Conservation (phyloP, 2,329 filamentous ascomycete species). For the Fusarium sublunatum region DNA sequence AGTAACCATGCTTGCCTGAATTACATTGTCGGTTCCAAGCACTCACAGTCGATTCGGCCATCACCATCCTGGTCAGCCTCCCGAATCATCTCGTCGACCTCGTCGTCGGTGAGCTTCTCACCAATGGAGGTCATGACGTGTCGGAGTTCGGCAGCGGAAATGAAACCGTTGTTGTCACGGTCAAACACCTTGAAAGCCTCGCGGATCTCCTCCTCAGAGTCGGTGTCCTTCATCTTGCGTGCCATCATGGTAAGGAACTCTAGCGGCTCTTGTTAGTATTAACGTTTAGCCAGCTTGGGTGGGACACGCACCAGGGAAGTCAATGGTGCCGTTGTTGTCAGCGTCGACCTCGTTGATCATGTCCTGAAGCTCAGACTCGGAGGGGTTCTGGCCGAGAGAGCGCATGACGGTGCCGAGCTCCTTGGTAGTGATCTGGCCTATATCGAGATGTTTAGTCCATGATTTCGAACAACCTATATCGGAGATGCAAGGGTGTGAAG, state of each 20-base stretch:
- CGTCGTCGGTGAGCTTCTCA: conserved; percentile 90
- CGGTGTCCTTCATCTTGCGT: conserved; percentile 93
- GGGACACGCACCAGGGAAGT: conserved; percentile 79
- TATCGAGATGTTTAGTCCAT: conserved; percentile 37
- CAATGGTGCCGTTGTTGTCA: conserved; percentile 92
- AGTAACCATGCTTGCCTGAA: conserved; percentile 20
- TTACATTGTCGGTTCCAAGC: background rate
- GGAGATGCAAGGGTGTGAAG: background rate
- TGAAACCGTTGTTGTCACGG: conserved; percentile 92
- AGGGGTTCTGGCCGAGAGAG: conserved; percentile 89
- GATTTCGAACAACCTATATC: conserved; percentile 21
- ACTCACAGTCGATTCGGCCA: conserved; percentile 86
- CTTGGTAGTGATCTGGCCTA: conserved; percentile 92
- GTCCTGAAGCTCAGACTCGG: conserved; percentile 89
- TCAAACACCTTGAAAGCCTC: conserved; percentile 92
- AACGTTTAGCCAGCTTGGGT: background rate
- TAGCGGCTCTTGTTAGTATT: conserved; percentile 52
- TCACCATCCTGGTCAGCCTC: conserved; percentile 92
- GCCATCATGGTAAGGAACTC: conserved; percentile 96
- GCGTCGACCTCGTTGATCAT: conserved; percentile 96
- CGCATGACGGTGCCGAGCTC: conserved; percentile 92
- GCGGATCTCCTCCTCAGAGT: conserved; percentile 90
- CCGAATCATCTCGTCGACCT: conserved; percentile 93
- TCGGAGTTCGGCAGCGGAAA: conserved; percentile 86
- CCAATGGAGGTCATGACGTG: conserved; percentile 94